Conservation (phyloP, 2,329 filamentous ascomycete genomes). For the Grosmannia huntii region DNA sequence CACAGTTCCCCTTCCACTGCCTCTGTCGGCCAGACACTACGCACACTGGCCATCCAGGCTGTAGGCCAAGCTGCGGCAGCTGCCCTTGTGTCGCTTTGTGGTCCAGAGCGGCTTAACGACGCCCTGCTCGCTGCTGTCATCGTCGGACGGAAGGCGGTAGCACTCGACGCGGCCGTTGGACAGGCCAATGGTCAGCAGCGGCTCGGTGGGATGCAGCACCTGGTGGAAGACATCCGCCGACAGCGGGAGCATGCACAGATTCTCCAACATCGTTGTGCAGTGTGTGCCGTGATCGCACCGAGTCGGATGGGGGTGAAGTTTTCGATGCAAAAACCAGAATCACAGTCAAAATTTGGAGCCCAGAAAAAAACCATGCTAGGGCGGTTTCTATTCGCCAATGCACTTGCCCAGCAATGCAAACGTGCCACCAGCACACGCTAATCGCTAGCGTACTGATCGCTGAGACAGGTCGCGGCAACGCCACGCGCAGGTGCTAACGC, state of each 20-base stretch:
- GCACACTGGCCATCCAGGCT: slow-evolving; percentile 61
- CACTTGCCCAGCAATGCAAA: too few relatives aligned
- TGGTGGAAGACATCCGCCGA: slow-evolving; percentile 79
- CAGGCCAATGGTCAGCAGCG: slow-evolving; percentile 75
- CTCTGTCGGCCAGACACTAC: slow-evolving; percentile 16
- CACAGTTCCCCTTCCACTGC: not conserved
- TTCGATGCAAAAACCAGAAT: not conserved
- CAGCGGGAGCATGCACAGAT: slow-evolving; percentile 79
- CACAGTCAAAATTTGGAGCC: not conserved
- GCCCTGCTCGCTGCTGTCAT: slow-evolving; percentile 49
- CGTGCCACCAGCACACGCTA: too few relatives aligned
- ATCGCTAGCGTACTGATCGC: too few relatives aligned
- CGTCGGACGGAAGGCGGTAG: slow-evolving; percentile 53
- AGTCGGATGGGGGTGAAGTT: not conserved
- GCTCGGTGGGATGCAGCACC: slow-evolving; percentile 71
- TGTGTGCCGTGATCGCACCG: not conserved
- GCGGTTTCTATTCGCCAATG: not conserved
- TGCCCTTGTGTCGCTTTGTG: slow-evolving; percentile 84
- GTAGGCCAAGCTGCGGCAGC: slow-evolving; percentile 73
- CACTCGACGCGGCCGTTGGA: slow-evolving; percentile 76
- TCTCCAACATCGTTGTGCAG: slow-evolving; percentile 61
- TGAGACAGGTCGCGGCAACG: too few relatives aligned
- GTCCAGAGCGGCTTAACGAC: slow-evolving; percentile 76
- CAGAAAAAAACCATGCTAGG: not conserved
- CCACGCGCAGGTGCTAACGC: not conserved